Evolutionary conservation across 169 alveolate species (phyloP).

Genomic region (Blepharisma undulans): DNA sequence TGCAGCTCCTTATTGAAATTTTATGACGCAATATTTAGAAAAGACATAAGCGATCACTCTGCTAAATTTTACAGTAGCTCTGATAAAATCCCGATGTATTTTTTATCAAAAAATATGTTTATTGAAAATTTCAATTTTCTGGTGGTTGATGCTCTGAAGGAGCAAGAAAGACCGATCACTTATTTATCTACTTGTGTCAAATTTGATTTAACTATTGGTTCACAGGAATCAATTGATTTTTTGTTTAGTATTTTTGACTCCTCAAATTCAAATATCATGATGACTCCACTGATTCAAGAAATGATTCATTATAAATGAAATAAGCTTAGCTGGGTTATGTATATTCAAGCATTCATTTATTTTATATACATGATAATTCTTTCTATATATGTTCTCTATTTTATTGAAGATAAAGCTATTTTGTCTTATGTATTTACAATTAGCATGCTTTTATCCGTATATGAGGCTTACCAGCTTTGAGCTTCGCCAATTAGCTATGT

Average conservation of each 20-base stretch:
- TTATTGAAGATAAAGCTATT: neutral
- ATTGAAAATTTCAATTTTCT: neutral
- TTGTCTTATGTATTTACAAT: neutral
- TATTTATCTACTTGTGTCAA: neutral
- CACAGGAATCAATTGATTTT: neutral
- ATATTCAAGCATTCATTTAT: neutral
- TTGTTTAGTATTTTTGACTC: neutral
- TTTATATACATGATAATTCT: neutral
- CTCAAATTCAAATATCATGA: neutral
- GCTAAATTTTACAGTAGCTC: neutral
- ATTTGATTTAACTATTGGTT: neutral
- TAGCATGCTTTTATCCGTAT: neutral
- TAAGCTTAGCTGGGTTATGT: neutral
- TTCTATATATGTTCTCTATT: neutral
- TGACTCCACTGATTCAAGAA: neutral
- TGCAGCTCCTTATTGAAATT: neutral
- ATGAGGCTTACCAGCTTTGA: neutral
- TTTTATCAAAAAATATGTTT: neutral
- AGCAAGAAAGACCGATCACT: neutral
- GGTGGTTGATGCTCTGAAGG: neutral
- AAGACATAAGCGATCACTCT: neutral
- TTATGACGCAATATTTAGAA: neutral
- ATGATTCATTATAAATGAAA: constrained; percentile 16
- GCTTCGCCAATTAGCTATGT: neutral
- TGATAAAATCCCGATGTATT: neutral